Evolutionary conservation across 2,329 filamentous ascomycete species (phyloP).

Genomic region (Fonsecaea erecta): DNA sequence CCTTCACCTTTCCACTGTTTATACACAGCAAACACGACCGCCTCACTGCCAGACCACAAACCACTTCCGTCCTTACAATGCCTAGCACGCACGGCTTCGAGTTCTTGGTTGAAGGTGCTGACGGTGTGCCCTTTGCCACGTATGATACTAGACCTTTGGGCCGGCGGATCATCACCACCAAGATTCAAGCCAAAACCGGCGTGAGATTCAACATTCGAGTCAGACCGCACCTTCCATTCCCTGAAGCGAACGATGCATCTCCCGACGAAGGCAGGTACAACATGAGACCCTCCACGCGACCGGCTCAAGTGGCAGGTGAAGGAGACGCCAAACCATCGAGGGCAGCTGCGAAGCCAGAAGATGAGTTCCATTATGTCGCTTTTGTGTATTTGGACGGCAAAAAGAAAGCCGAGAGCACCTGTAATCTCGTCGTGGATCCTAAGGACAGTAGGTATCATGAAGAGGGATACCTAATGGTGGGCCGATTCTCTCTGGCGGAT

Average conservation of each 20-base stretch:
- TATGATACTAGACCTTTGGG: constrained; percentile 17
- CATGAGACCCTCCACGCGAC: constrained; percentile 6
- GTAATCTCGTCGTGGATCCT: constrained; percentile 1
- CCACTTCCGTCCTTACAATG: background rate
- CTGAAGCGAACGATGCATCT: background rate
- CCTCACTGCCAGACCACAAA: too few species aligned
- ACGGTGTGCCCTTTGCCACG: constrained; percentile 21
- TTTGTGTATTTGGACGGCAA: constrained; percentile 29
- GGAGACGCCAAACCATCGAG: background rate
- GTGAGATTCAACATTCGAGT: constrained; percentile 23
- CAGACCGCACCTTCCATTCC: constrained; percentile 15
- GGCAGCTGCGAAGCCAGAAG: background rate
- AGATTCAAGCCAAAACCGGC: constrained; percentile 18
- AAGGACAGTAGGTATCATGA: background rate
- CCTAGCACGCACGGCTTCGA: constrained; percentile 21
- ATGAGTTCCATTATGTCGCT: constrained; percentile 11
- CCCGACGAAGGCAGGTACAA: constrained; percentile 2
- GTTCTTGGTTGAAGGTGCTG: constrained; percentile 11
- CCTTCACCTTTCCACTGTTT: background rate
- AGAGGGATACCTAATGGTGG: constrained; percentile 7
- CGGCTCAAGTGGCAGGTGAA: background rate
- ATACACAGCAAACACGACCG: background rate
- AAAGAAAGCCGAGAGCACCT: constrained; percentile 11
- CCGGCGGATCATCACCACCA: constrained; percentile 1
- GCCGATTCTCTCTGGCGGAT: constrained; percentile 2